Percentiles rank a stretch among this genome's conserved stretches.
These are phyloP conservation scores for Escallonia herrerae DNA, from an alignment of 129 eudicot species.

Conservation along the genomic window DNA sequence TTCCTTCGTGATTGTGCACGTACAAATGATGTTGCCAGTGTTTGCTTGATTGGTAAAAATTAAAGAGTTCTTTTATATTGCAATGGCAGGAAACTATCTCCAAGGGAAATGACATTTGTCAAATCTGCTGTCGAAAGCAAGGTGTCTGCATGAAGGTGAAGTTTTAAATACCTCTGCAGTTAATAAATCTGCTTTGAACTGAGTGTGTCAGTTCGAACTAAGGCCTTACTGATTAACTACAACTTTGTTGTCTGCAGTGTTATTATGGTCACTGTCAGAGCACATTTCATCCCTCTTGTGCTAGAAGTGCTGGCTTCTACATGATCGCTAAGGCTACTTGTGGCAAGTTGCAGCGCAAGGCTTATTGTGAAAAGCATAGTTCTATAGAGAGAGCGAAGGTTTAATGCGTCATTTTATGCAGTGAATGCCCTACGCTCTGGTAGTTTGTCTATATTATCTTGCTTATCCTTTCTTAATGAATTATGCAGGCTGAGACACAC, in stretches of 20 bases:
- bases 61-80: constrained; percentile 13
- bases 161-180: constrained; percentile 1
- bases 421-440: too few relatives aligned
- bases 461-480: too few relatives aligned
- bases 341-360: constrained; percentile 89
- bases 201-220: too few relatives aligned
- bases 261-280: constrained; percentile 92
- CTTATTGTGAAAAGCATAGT: constrained; percentile 93
- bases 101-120: constrained; percentile 66
- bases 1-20: too few relatives aligned
- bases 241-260: constrained; percentile 46
- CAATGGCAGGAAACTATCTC: constrained; percentile 52
- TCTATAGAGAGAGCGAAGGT: constrained; percentile 78
- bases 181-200: not conserved
- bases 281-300: constrained; percentile 91
- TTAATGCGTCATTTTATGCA: not conserved
- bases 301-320: constrained; percentile 67
- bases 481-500: constrained; percentile 69
- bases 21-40: too few relatives aligned
- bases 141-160: constrained; percentile 95
- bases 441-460: too few relatives aligned
- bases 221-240: not conserved
- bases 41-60: too few relatives aligned
- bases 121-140: constrained; percentile 57
- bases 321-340: constrained; percentile 57